phyloP scores from a whole-genome alignment of 1,284 basidiomycete genomes.

The Cutaneotrichosporon arboriforme region DNA sequence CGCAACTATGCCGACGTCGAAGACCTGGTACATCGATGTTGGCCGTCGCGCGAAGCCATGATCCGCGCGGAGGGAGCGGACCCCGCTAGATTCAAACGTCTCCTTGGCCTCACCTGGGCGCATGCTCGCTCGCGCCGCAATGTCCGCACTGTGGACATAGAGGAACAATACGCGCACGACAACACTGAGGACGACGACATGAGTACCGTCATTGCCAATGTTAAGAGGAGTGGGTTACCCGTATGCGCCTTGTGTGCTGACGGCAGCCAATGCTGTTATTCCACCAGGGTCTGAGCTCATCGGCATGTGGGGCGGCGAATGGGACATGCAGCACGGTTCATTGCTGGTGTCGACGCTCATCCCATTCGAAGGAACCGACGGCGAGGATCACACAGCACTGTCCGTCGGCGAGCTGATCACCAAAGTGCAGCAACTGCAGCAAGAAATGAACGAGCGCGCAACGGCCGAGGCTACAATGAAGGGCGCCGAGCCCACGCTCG shows the following conservation, averaged over 20 bases:
- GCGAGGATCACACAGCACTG: constrained; percentile 44
- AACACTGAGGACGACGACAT: constrained; percentile 34
- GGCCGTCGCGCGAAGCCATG: constrained; percentile 44
- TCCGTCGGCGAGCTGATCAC: constrained; percentile 47
- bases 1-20: constrained; percentile 42
- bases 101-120: constrained; percentile 44
- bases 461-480: constrained; percentile 11
- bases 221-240: constrained; percentile 35
- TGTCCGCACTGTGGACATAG: constrained; percentile 40
- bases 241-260: neutral
- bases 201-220: constrained; percentile 42
- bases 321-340: constrained; percentile 46
- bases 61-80: constrained; percentile 39
- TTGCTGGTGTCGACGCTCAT: constrained; percentile 46
- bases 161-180: constrained; percentile 38
- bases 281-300: constrained; percentile 45
- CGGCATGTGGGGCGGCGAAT: constrained; percentile 48
- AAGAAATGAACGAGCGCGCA: constrained; percentile 33
- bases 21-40: constrained; percentile 39
- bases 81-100: constrained; percentile 37
- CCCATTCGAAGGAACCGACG: constrained; percentile 48
- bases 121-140: constrained; percentile 38
- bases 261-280: constrained; percentile 41
- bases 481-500: constrained; percentile 20
- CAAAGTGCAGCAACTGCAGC: constrained; percentile 36